Evolutionary conservation across 805 yeast species (phyloP), one percentile per base, ranked within the genome.

Genomic region (Spencermartinsiella europaea): DNA sequence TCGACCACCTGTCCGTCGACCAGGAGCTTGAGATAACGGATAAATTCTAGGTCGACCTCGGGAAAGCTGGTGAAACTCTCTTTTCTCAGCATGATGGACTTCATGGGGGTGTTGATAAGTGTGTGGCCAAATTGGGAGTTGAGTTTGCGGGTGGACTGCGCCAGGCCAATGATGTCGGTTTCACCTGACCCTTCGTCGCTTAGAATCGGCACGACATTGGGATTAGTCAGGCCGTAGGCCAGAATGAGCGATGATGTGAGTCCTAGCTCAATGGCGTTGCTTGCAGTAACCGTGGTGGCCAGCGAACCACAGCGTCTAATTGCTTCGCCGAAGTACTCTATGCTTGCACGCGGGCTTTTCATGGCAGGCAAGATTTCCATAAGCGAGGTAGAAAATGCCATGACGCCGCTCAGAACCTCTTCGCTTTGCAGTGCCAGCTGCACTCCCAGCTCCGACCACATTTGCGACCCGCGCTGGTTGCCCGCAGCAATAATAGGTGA

Each of bases 401-500:
- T 33, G 17, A 47, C 34, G 10, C 42, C 40, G 34, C 22, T 38
- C 10, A 47, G 21, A 5, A 43, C 37, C 28, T 16, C 19, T n/a
- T 47, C 47, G 21, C 38, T 25, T 16, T 45, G 40, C 3, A 38
- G 40, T 7, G 46, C 42, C n/a, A 14, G 28, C 14, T 14, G 8
- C 12, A 38, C n/a, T 4, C 33, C 47, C 14, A 22, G 27, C 15
- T 20, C 45, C 15, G 17, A 8, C 47, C 43, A 38, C 36, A 44
- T 25, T 5, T 40, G 31, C 21, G 21, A 8, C 15, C 37, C 40
- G 8, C 4, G 4, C 14, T 19, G 4, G 15, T 33, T 20, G 16
- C 45, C 45, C 8, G 31, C 22, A 14, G 31, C 31, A 10, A 17
- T 15, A 5, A 34, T 21, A 7, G 10, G 20, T 7, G 40, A 31